phyloP scores from a whole-genome alignment of 805 yeast genomes.

The Starmerella vitae region DNA sequence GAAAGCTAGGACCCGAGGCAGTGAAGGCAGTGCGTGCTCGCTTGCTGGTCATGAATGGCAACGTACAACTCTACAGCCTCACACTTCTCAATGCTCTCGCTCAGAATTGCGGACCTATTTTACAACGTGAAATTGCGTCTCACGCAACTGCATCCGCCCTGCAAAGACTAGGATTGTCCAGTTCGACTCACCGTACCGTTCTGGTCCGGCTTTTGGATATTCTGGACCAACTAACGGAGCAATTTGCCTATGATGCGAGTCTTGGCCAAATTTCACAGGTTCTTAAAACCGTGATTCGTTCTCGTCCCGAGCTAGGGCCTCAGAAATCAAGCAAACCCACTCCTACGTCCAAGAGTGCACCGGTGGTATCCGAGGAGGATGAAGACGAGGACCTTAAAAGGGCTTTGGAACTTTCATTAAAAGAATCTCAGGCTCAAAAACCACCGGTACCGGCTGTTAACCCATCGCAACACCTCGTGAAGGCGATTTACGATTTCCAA shows the following conservation, averaged over 20 bases:
- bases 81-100: slow-evolving; percentile 45
- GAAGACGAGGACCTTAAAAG: slow-evolving; percentile 75
- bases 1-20: slow-evolving; percentile 37
- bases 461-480: slow-evolving; percentile 39
- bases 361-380: slow-evolving; percentile 16
- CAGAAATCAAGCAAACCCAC: slow-evolving; percentile 29
- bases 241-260: slow-evolving; percentile 64
- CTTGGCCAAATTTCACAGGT: slow-evolving; percentile 56
- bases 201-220: slow-evolving; percentile 54
- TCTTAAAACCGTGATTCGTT: slow-evolving; percentile 34
- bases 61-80: slow-evolving; percentile 47
- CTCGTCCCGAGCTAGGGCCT: slow-evolving; percentile 31
- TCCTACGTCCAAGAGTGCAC: not conserved
- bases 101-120: slow-evolving; percentile 63
- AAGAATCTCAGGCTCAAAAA: slow-evolving; percentile 11
- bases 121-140: slow-evolving; percentile 50
- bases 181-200: slow-evolving; percentile 49
- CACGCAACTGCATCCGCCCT: slow-evolving; percentile 39
- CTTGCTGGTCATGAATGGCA: slow-evolving; percentile 43
- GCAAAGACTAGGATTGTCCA: slow-evolving; percentile 38
- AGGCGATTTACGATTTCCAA: slow-evolving; percentile 70
- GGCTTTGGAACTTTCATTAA: slow-evolving; percentile 31
- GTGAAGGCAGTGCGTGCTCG: slow-evolving; percentile 37
- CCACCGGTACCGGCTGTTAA: slow-evolving; percentile 2
- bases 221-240: slow-evolving; percentile 48